A percentile compares a stretch with the other conserved stretches of the same genome.
Evolutionary conservation across 140 eudicot species (phyloP).

Genomic region (Oenanthe javanica): DNA sequence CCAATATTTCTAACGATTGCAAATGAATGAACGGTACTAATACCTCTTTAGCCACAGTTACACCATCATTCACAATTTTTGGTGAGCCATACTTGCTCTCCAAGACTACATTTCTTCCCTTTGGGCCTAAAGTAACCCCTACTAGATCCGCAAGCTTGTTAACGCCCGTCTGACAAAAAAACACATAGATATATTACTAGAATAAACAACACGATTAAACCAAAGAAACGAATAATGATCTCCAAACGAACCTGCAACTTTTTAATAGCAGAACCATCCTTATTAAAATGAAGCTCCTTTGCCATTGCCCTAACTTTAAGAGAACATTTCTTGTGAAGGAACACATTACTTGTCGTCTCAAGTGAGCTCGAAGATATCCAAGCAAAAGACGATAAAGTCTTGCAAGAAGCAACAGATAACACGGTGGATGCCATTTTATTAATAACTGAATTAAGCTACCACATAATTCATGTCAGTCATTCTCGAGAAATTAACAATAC

Average conservation of each 20-base stretch:
- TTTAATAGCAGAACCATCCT: constrained; percentile 61
- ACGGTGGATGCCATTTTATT: neutral
- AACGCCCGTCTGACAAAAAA: constrained; percentile 42
- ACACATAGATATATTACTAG: neutral
- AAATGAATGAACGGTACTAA: neutral
- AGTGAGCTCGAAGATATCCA: constrained; percentile 37
- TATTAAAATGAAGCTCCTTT: constrained; percentile 57
- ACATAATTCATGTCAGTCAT: neutral
- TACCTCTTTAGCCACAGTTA: constrained; percentile 80
- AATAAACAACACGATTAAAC: no score
- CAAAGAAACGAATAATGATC: neutral
- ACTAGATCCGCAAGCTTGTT: constrained; percentile 85
- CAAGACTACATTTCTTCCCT: constrained; percentile 70
- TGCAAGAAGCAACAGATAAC: constrained; percentile 17
- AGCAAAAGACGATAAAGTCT: constrained; percentile 46
- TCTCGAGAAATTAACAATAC: neutral
- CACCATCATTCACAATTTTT: constrained; percentile 75
- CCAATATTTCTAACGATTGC: neutral
- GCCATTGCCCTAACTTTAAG: constrained; percentile 52
- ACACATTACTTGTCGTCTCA: constrained; percentile 32
- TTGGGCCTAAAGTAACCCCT: constrained; percentile 72
- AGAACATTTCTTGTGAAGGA: constrained; percentile 30
- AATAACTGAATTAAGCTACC: neutral
- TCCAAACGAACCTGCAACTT: constrained; percentile 45
- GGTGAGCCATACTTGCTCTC: constrained; percentile 85